Evolutionary conservation across 2,329 filamentous ascomycete species (phyloP), one percentile per base, ranked within the genome.

Genomic region (Fusarium burgessii): DNA sequence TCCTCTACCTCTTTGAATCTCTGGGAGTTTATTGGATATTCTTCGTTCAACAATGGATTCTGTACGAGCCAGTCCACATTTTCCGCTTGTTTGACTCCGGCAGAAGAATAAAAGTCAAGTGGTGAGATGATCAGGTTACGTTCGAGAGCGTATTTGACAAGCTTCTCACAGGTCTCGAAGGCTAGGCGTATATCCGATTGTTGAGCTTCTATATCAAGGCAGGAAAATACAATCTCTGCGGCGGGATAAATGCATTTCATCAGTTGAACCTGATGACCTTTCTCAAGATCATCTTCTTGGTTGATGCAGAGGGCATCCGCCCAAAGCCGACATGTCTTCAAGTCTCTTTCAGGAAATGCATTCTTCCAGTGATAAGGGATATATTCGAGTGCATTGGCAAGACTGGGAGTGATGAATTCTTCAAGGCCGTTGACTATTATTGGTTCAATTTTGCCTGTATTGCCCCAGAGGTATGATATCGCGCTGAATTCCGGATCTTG

Each of bases 291-390:
- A 7, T 66, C 40, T 1, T 49, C 9, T n/a, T 66, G 60, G 3
- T 64, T 58, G 40, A 66, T 66, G 17, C 59, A 65, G 2, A 66
- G 25, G 12, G 62, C 60, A 5, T 66, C 51, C 6, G 59, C 59
- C 59, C 60, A 66, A 7, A 64, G 12, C 3, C 40, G 45, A 5
- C 52, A 38, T 25, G 45, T 11, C 6, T 4, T 12, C 0, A 29
- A 1, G 1, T 58, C 17, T 8, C 51, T 29, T 15, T 42, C n/a
- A 1, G 59, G 40, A 7, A 58, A 65, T 12, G 33, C 38, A 3
- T 20, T 40, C 2, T 13, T 4, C 46, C 60, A 66, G 15, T 65
- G 62, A 46, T 40, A 23, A 1, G 23, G n/a, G 0, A 14, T 40
- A 38, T 65, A 52, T 18, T 46, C 38, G 3, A 66, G 23, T 6